A percentile compares a stretch with the other conserved stretches of the same genome.
phyloP scores from a whole-genome alignment of 2,329 filamentous ascomycete species.

The Cryoendolithus antarcticus region DNA sequence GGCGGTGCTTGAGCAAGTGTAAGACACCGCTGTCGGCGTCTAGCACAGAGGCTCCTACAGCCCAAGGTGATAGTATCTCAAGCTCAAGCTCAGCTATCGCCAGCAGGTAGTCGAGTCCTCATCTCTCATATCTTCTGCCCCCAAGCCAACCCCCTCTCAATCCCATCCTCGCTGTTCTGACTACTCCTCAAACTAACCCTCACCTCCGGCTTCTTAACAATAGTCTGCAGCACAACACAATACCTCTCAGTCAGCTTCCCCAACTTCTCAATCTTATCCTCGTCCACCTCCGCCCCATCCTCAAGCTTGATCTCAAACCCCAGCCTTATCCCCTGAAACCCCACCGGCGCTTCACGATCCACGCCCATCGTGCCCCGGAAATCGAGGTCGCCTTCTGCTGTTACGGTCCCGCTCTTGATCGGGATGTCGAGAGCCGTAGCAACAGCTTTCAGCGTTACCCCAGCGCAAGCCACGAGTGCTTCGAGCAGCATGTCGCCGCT shows the following conservation, averaged over 20 bases:
- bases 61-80: too few relatives aligned
- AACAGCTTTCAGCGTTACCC: slow-evolving; percentile 40
- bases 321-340: slow-evolving; percentile 35
- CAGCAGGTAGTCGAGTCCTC: too few relatives aligned
- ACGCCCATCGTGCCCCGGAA: slow-evolving; percentile 39
- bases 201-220: slow-evolving; percentile 25
- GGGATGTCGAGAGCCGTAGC: slow-evolving; percentile 35
- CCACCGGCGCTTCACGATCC: slow-evolving; percentile 33
- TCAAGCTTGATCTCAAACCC: slow-evolving; percentile 30
- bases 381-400: slow-evolving; percentile 36
- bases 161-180: slow-evolving; percentile 16
- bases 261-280: slow-evolving; percentile 33
- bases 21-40: too few relatives aligned
- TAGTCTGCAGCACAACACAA: slow-evolving; percentile 34
- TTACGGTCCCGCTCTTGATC: slow-evolving; percentile 30
- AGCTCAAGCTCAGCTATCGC: too few relatives aligned
- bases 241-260: slow-evolving; percentile 39
- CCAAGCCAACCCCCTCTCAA: slow-evolving; percentile 18
- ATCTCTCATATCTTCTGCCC: slow-evolving; percentile 9
- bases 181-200: slow-evolving; percentile 21
- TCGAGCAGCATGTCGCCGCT: slow-evolving; percentile 40
- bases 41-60: too few relatives aligned
- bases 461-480: slow-evolving; percentile 37
- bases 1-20: too few relatives aligned
- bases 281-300: slow-evolving; percentile 24